These are phyloP conservation scores for Nothophoma quercina DNA, from an alignment of 2,329 filamentous ascomycete genomes.

Conservation along the genomic window DNA sequence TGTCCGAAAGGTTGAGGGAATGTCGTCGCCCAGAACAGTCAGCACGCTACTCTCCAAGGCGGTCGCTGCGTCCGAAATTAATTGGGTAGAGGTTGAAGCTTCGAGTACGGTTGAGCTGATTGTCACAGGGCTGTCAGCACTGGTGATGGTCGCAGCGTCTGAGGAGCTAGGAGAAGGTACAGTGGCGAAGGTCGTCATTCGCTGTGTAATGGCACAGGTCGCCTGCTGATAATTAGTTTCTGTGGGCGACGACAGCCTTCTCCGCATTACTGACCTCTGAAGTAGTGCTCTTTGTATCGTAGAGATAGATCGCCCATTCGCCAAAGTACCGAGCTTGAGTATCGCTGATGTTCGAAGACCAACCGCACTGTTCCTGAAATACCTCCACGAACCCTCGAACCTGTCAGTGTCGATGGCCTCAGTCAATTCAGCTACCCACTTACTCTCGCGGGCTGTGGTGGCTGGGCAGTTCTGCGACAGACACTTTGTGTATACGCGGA, in stretches of 20 bases:
- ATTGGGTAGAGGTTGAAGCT: background rate
- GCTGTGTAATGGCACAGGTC: background rate
- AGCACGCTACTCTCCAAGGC: background rate
- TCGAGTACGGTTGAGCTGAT: background rate
- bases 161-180: background rate
- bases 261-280: background rate
- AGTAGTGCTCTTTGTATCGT: background rate
- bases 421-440: background rate
- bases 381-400: background rate
- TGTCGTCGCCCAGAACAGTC: background rate
- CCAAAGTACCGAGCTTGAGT: background rate
- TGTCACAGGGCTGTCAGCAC: background rate
- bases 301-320: background rate
- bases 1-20: background rate
- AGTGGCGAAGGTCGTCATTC: background rate
- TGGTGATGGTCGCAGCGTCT: background rate
- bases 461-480: background rate
- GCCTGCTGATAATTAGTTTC: background rate
- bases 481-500: background rate
- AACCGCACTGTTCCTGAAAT: slow-evolving; percentile 1
- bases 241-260: too few relatives aligned
- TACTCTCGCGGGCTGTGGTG: background rate
- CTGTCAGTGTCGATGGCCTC: background rate
- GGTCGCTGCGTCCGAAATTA: background rate
- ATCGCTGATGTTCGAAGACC: background rate